A percentile compares a stretch with the other conserved stretches of the same genome.
phyloP scores from a whole-genome alignment of 176 grass and related monocot species.

The Secale cereale region DNA sequence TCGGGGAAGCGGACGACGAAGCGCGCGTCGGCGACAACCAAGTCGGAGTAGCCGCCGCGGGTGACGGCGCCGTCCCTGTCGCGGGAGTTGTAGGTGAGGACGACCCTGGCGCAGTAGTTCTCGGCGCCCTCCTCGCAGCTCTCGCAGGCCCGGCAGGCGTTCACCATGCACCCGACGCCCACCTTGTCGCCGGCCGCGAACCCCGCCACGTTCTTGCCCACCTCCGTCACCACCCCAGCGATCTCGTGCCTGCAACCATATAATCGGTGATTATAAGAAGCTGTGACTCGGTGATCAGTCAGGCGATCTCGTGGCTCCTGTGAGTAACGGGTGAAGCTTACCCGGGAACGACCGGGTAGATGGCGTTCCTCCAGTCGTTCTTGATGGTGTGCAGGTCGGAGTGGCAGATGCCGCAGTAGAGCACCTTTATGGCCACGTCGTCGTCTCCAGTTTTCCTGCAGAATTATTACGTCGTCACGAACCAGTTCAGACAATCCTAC shows the following conservation, averaged over 20 bases:
- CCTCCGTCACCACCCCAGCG: slow-evolving; percentile 41
- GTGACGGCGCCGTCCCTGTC: slow-evolving; percentile 47
- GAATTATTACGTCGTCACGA: neutral
- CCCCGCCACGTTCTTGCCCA: slow-evolving; percentile 44
- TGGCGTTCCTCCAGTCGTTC: slow-evolving; percentile 70
- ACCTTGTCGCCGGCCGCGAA: slow-evolving; percentile 46
- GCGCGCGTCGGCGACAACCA: slow-evolving; percentile 33
- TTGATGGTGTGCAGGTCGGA: slow-evolving; percentile 78
- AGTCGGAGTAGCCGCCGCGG: slow-evolving; percentile 53
- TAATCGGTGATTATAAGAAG: no score
- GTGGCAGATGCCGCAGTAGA: slow-evolving; percentile 88
- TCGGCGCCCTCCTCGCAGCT: slow-evolving; percentile 36
- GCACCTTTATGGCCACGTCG: slow-evolving; percentile 72
- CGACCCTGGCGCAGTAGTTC: slow-evolving; percentile 50
- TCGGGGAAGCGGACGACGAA: slow-evolving; percentile 55
- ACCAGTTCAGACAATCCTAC: neutral
- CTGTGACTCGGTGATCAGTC: no score
- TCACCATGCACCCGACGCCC: slow-evolving; percentile 63
- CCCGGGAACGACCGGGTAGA: slow-evolving; percentile 75
- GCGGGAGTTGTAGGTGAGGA: slow-evolving; percentile 53
- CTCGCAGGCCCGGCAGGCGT: slow-evolving; percentile 51
- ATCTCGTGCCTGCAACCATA: slow-evolving; percentile 47
- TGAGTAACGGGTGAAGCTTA: neutral
- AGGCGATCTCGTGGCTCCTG: neutral
- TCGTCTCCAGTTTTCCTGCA: slow-evolving; percentile 72